phyloP scores from a whole-genome alignment of 164 flowering plant genomes.

The Malania oleifera region DNA sequence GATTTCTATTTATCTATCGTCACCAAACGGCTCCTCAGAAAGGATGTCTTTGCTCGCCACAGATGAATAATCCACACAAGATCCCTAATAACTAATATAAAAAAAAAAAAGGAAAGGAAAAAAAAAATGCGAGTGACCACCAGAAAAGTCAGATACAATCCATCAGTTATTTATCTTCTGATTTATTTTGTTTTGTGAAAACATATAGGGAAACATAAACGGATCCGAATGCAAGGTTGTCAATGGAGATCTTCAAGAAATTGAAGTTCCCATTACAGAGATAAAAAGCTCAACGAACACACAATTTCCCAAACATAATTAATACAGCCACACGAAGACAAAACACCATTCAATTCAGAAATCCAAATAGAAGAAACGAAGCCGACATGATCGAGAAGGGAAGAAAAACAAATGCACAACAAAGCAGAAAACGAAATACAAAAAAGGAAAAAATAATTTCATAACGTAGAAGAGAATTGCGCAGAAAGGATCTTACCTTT shows the following conservation, averaged over 20 bases:
- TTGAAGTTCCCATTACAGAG: too few species aligned
- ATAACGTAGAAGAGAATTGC: not conserved
- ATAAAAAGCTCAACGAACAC: too few species aligned
- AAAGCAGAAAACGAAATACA: not conserved
- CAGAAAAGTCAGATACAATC: not conserved
- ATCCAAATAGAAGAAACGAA: not conserved
- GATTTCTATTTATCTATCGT: too few species aligned
- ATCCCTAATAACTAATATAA: not conserved
- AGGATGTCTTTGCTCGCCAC: too few species aligned
- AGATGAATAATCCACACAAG: not conserved
- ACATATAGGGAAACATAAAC: not conserved
- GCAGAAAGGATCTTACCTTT: slow-evolving; percentile 5
- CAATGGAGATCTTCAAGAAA: not conserved
- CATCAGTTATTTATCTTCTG: not conserved
- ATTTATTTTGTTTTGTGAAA: too few species aligned
- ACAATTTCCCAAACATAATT: too few species aligned
- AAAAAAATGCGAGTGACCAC: not conserved
- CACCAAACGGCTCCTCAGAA: too few species aligned
- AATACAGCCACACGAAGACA: not conserved
- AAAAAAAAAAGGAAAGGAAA: not conserved
- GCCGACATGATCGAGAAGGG: not conserved
- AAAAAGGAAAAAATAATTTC: too few species aligned
- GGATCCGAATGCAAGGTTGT: not conserved
- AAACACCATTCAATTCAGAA: not conserved
- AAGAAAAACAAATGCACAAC: not conserved